A percentile compares a stretch with the other conserved stretches of the same genome.
These are phyloP conservation scores for Begonia peltatifolia DNA, from an alignment of 306 rosid species.

Conservation along the genomic window DNA sequence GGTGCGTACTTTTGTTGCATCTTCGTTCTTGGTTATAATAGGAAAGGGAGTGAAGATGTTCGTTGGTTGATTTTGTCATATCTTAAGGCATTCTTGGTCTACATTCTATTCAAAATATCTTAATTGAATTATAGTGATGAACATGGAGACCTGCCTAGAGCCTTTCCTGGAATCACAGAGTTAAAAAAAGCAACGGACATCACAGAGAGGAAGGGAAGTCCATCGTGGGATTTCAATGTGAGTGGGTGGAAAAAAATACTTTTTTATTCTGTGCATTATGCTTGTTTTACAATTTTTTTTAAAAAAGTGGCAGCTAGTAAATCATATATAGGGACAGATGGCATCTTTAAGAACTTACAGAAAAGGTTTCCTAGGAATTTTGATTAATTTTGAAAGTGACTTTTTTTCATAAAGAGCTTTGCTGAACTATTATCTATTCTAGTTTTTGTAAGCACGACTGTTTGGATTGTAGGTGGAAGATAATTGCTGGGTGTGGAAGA, in stretches of 20 bases:
- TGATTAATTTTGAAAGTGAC: not conserved
- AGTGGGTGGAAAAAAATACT: constrained; percentile 5
- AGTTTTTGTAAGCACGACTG: not conserved
- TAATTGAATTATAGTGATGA: constrained; percentile 33
- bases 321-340: not conserved
- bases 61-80: no score
- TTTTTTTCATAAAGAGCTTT: no score
- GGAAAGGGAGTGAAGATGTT: not conserved
- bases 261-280: not conserved
- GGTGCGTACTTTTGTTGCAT: constrained; percentile 16
- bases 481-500: constrained; percentile 49
- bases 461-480: constrained; percentile 28
- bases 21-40: no score
- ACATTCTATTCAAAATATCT: not conserved
- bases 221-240: constrained; percentile 72
- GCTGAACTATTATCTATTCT: no score
- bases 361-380: not conserved
- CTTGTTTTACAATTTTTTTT: not conserved
- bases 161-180: constrained; percentile 39
- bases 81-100: no score
- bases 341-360: not conserved
- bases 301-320: not conserved
- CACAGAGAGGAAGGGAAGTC: constrained; percentile 30
- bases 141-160: constrained; percentile 50
- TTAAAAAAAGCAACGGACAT: constrained; percentile 32